A percentile compares a stretch with the other conserved stretches of the same genome.
phyloP scores from a whole-genome alignment of 2,329 filamentous ascomycete genomes.

The Cladophialophora yegresii region DNA sequence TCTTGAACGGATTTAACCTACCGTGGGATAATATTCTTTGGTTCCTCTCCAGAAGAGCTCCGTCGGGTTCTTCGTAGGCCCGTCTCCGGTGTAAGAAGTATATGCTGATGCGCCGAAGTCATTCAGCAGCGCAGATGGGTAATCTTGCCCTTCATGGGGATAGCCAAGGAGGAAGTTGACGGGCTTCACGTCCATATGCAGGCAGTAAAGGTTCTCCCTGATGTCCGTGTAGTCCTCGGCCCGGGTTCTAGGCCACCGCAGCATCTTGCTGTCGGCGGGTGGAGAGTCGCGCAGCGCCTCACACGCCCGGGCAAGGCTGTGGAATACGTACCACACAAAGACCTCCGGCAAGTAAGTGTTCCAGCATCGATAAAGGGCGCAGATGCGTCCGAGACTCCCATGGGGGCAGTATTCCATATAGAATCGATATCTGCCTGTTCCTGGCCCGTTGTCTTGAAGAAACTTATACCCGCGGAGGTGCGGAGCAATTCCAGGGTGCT shows the following conservation, averaged over 20 bases:
- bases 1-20: neutral
- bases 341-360: constrained; percentile 30
- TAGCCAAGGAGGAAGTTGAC: constrained; percentile 79
- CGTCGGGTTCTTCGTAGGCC: constrained; percentile 19
- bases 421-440: constrained; percentile 17
- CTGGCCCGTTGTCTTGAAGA: constrained; percentile 3
- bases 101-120: constrained; percentile 22
- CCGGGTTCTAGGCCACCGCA: neutral
- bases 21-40: neutral
- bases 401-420: constrained; percentile 32
- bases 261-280: constrained; percentile 6
- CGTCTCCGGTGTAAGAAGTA: neutral
- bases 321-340: constrained; percentile 35
- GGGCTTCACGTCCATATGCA: constrained; percentile 94
- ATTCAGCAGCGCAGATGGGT: constrained; percentile 11
- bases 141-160: constrained; percentile 19
- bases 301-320: constrained; percentile 23
- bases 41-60: constrained; percentile 7
- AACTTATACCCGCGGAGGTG: constrained; percentile 29
- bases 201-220: constrained; percentile 55
- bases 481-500: constrained; percentile 17
- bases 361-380: constrained; percentile 27
- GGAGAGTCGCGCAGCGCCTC: constrained; percentile 21
- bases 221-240: neutral
- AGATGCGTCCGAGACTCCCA: constrained; percentile 22